phyloP scores from a whole-genome alignment of 306 rosid genomes.

The Phaseolus lunatus region DNA sequence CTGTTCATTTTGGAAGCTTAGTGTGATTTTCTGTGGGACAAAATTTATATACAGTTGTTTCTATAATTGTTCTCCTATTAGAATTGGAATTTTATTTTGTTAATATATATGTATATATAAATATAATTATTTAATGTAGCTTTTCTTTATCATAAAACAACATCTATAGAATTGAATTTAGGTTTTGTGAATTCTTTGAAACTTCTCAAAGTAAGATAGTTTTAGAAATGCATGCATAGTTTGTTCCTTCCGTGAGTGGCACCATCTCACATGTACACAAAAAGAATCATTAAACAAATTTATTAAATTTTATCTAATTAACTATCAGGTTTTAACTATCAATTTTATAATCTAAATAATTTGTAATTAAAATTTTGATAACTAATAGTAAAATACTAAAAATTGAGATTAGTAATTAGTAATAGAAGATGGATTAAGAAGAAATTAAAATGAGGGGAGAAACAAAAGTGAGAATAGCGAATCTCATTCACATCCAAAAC shows the following conservation, averaged over 20 bases:
- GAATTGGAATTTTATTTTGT: no score
- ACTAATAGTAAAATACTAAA: conserved; percentile 41
- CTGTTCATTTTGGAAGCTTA: conserved; percentile 76
- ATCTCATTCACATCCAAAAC: conserved; percentile 42
- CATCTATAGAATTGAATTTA: no score
- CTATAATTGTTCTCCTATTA: no score
- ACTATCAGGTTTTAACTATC: no score
- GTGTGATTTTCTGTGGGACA: conserved; percentile 32
- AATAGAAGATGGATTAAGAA: conserved; percentile 11
- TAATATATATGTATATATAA: no score
- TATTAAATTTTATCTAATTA: no score
- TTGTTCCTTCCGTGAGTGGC: conserved; percentile 32
- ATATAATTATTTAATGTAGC: no score
- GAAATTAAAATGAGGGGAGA: conserved; percentile 7
- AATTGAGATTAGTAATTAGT: conserved; percentile 18
- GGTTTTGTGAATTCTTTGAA: no score
- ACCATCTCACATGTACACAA: conserved; percentile 24
- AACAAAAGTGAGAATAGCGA: conserved; percentile 12
- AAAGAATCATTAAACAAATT: no score
- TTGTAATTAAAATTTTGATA: no score
- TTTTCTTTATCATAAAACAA: no score
- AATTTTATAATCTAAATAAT: no score
- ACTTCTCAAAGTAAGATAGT: conserved; percentile 4
- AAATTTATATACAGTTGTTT: neutral
- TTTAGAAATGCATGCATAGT: neutral